Evolutionary conservation across 331 rosid genomes (phyloP).

Genomic region (Phaseolus coccineus): DNA sequence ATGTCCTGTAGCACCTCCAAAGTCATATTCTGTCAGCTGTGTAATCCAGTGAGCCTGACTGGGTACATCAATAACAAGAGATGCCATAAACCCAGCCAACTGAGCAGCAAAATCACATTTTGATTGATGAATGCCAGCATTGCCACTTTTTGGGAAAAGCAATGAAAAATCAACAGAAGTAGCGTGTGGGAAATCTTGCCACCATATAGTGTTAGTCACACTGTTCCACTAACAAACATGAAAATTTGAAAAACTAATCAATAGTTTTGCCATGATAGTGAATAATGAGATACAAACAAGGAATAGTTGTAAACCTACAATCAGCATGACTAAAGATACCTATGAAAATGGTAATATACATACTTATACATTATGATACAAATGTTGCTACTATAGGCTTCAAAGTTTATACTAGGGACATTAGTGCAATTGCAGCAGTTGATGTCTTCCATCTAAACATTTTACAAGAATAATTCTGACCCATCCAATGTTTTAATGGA

Average conservation of each 20-base stretch:
- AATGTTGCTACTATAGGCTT: constrained; percentile 14
- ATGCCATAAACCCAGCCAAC: constrained; percentile 87
- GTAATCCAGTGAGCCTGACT: constrained; percentile 75
- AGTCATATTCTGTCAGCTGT: constrained; percentile 77
- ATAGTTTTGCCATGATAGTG: background rate
- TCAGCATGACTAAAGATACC: background rate
- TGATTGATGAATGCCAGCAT: constrained; percentile 42
- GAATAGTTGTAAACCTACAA: constrained; percentile 8
- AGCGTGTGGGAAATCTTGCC: constrained; percentile 83
- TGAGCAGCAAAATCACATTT: constrained; percentile 76
- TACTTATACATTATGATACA: background rate
- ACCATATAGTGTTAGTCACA: constrained; percentile 88
- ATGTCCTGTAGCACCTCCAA: constrained; percentile 71
- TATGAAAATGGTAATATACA: constrained; percentile 26
- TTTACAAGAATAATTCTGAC: constrained; percentile 11
- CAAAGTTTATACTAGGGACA: background rate
- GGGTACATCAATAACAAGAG: constrained; percentile 73
- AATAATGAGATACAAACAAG: constrained; percentile 18
- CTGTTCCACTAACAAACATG: constrained; percentile 63
- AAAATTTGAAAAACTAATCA: constrained; percentile 42
- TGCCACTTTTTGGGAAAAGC: constrained; percentile 60
- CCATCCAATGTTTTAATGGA: background rate
- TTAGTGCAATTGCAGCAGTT: constrained; percentile 22
- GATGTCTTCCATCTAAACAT: constrained; percentile 26
- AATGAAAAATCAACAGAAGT: constrained; percentile 57